Base-by-base conservation (phyloP, 192 early-diverging fungal species). In the Umbelopsis ramanniana region DNA sequence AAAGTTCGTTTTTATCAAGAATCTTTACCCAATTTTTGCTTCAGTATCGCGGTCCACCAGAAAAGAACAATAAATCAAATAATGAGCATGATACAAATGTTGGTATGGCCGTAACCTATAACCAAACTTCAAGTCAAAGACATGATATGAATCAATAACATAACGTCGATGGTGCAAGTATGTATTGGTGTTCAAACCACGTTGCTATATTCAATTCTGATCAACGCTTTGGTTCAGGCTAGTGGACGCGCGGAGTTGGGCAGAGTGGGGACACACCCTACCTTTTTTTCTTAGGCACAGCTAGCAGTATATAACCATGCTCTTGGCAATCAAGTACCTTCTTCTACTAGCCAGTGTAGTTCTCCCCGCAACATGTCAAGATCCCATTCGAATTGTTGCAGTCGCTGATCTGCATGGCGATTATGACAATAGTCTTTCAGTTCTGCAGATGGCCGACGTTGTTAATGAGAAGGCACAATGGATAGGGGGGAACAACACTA, bases 381-480 rank as follows among this genome's bases (percentile, higher is more conserved):
- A 68, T 7, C 67, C 67, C 2, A 33, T 68, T 7, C 85, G 88
- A 17, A 88, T 89, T 46, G 85, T 91, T 23, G 88, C 90, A 29
- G 80, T 93, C 23, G 91, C 89, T 2, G 92, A 93, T 76, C 73
- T 92, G 23, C 92, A 93, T 57, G 89, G 89, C 17, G 90, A 93
- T 69, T 76, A 85, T 14, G 46, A 72, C 17, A 84, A 89, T 48
- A 79, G 86, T 2, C 52, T 85, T 1, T 69, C 71, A 4, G 86
- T 88, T 11, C 76, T 93, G 5, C 68, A 76, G 4, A 82, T 94
- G 70, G 89, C 92, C 45, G 81, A 81, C 7, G 55, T 94, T 24
- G 66, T 87, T 17, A 87, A 92, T 68, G 67, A 81, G 3, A 79
- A 85, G 14, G 78, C 69, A n/a, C 80, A 89, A 52, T 93, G 92